Evolutionary conservation across 2,329 filamentous ascomycete species (phyloP), one percentile per base, ranked within the genome.

Genomic region (Epichloe gansuensis): DNA sequence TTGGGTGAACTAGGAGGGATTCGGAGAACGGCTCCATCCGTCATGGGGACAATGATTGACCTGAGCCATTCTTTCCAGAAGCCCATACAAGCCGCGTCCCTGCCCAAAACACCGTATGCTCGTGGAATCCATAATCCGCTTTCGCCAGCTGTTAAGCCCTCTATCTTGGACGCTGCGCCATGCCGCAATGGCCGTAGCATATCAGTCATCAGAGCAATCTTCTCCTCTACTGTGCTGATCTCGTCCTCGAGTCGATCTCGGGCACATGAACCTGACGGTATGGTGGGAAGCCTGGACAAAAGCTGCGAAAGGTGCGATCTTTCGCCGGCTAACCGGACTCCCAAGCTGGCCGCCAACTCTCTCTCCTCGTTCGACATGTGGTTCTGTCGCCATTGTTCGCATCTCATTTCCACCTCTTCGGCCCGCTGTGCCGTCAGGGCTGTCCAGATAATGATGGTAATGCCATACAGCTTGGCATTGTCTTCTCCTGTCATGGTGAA

Each of bases 61-160:
- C 89, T 86, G 47, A 98, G 78, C 93, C 93, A 98, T 67, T 98
- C 93, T 68, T 97, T 97, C 91, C 91, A 98, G 70, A 98, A 97
- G 35, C 83, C 81, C 58, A 91, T 90, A 70, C 94, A 80, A 55
- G 82, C 85, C 12, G 77, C 76, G 65, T 98, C 93, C 56, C 88
- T 80, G 37, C 93, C 93, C 56, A 98, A 75, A 56, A 98, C 85
- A 54, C 93, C 93, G 64, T 95, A 98, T 1, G 91, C 90, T 58
- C 93, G 80, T 17, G 93, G 93, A 49, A 89, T 90, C 93, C 93
- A 98, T 55, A 97, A 83, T 2, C 91, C 93, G 51, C 89, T 96
- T 65, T 97, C 93, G 44, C 91, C 91, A 58, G 94, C 88, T 0
- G 91, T 97, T 56, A 98, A 75, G 21, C 93, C 93, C 65, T 98